Evolutionary conservation across 2,329 filamentous ascomycete species (phyloP), one percentile per base, ranked within the genome.

Genomic region (Neurospora sp.): DNA sequence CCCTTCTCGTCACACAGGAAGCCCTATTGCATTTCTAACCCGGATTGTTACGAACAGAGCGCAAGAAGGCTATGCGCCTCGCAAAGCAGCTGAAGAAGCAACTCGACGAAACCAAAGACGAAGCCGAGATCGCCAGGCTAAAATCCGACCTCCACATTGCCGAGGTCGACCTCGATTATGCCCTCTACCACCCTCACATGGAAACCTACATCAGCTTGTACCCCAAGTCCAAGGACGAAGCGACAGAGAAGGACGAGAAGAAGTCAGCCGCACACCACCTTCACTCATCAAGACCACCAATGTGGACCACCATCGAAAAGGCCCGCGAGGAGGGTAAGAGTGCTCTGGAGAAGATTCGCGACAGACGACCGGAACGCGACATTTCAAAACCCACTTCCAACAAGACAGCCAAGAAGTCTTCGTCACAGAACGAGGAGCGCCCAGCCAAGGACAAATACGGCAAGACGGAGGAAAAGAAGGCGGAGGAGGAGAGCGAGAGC

Each of bases 121-220:
- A 83, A 1, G 82, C 85, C 67, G 86, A 89, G 74, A 80, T 81
- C 42, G 81, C 84, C 68, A 79, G 79, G 69, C 78, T 92, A 67
- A 81, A 86, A 74, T 79, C 79, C 7, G 84, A 89, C 71, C 81
- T 92, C n/a, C 90, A 92, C 77, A 82, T 87, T 33, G 88, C 88
- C 36, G 86, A 93, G 76, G 87, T 94, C 13, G 92, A 95, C 76
- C 82, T 91, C 72, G 89, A 92, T 75, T 96, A 96, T 77, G 88
- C 91, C 1, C 85, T 87, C 68, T 91, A 90, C 79, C 91, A 87
- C 72, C 92, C 92, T 1, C 86, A 91, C 66, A 83, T 89, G 75
- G 88, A 92, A 78, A 82, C 85, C 28, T 96, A 96, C 79, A 84
- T 91, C 73, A 88, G 87, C 74, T 77, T 91, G 17, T 90, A 89